A percentile compares a stretch with the other conserved stretches of the same genome.
Conservation (phyloP, 1,139 yeast species). For the Diutina catenulata region DNA sequence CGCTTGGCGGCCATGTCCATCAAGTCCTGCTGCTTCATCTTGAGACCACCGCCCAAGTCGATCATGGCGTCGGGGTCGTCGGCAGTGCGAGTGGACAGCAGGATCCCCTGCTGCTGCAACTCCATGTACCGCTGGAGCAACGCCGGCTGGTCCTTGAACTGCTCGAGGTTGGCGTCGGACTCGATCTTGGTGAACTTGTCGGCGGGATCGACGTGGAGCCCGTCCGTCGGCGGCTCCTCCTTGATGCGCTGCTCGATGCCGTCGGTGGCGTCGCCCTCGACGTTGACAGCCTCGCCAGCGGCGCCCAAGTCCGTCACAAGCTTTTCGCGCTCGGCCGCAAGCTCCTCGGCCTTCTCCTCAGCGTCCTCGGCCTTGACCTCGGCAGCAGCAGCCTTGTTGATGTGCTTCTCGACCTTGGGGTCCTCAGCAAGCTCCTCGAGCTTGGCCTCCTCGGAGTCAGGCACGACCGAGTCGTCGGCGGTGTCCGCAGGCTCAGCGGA, state of each 20-base stretch:
- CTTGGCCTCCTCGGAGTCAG: background rate
- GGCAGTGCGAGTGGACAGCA: conserved; percentile 18
- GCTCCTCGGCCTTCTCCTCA: conserved; percentile 8
- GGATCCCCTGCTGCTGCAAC: background rate
- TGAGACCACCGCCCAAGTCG: conserved; percentile 44
- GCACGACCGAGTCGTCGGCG: background rate
- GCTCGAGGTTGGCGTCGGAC: background rate
- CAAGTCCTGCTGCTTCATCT: conserved; percentile 43
- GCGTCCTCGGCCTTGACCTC: conserved; percentile 9
- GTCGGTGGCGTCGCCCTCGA: conserved; percentile 12
- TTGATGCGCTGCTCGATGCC: conserved; percentile 15
- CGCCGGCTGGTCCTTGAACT: conserved; percentile 5
- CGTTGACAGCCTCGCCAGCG: conserved; percentile 8
- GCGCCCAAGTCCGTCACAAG: conserved; percentile 7
- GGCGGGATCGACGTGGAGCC: background rate
- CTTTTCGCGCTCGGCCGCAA: conserved; percentile 7
- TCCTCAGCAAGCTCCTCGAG: background rate
- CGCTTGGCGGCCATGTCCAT: conserved; percentile 45
- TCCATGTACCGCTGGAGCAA: conserved; percentile 1
- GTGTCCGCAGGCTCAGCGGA: background rate
- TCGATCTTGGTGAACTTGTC: conserved; percentile 1
- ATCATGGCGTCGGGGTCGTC: conserved; percentile 40
- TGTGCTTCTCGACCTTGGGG: background rate
- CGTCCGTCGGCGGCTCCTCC: conserved; percentile 16
- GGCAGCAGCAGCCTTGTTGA: background rate